Evolutionary conservation across 2,329 filamentous ascomycete genomes (phyloP).

Genomic region (Huntiella decipiens): DNA sequence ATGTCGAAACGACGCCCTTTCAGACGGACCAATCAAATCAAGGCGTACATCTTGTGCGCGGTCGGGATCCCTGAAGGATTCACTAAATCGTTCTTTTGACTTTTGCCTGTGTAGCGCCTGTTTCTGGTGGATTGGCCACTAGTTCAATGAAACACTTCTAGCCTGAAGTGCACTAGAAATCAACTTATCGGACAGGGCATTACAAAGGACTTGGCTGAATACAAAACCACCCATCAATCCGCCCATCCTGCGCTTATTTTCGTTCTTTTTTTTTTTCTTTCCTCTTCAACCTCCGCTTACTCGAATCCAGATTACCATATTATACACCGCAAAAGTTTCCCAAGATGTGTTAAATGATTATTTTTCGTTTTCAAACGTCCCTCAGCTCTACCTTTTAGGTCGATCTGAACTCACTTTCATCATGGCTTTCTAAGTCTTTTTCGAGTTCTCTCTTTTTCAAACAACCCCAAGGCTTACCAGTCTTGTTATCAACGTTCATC

Average conservation of each 20-base stretch:
- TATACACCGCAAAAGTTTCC: conserved; percentile 16
- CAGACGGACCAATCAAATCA: background rate
- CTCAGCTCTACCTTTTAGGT: conserved; percentile 33
- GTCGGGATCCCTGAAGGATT: background rate
- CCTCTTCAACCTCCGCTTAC: conserved; percentile 20
- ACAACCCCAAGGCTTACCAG: conserved; percentile 45
- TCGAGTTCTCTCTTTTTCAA: conserved; percentile 40
- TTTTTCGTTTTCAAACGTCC: conserved; percentile 13
- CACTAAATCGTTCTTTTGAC: no score
- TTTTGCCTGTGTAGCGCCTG: no score
- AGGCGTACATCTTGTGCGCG: background rate
- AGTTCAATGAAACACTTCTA: no score
- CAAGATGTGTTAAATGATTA: conserved; percentile 42
- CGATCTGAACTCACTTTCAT: conserved; percentile 47
- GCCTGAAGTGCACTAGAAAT: no score
- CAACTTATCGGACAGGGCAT: no score
- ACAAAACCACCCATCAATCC: conserved; percentile 11
- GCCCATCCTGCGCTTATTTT: conserved; percentile 10
- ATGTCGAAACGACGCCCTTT: background rate
- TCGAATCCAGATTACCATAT: conserved; percentile 16
- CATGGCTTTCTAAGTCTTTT: conserved; percentile 23
- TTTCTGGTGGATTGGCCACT: no score
- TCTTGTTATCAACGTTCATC: conserved; percentile 55
- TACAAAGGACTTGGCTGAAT: background rate
- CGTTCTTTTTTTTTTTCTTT: conserved; percentile 18